Percentiles rank a stretch among this genome's conserved stretches.
Evolutionary conservation across 306 rosid species (phyloP).

Genomic region (Urtica urens): DNA sequence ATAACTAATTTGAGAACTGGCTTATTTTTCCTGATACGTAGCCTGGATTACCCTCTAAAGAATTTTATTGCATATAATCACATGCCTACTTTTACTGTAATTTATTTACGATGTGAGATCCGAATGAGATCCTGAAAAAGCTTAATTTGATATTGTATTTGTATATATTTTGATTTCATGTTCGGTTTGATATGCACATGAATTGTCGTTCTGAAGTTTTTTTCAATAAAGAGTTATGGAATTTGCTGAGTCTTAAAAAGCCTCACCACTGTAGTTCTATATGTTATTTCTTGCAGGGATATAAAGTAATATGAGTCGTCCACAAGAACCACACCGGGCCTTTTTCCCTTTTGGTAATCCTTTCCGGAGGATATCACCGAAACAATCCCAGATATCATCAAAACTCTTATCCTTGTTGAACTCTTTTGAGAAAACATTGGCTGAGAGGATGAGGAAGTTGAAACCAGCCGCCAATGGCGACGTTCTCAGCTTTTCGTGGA

Average conservation of each 20-base stretch:
- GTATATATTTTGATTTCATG: no score
- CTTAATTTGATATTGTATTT: no score
- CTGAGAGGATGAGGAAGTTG: constrained; percentile 49
- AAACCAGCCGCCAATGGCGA: constrained; percentile 47
- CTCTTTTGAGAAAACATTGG: constrained; percentile 54
- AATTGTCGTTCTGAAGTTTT: no score
- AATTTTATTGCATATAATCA: not conserved
- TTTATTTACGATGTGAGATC: no score
- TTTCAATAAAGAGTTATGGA: no score
- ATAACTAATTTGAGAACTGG: not conserved
- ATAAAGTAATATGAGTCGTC: constrained; percentile 39
- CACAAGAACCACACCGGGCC: constrained; percentile 55
- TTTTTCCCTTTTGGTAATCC: constrained; percentile 79
- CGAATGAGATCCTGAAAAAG: no score
- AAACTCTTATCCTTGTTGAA: constrained; percentile 32
- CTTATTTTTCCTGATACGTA: not conserved
- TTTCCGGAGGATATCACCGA: constrained; percentile 45
- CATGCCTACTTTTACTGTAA: no score
- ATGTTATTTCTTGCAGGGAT: constrained; percentile 20
- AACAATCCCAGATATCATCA: constrained; percentile 50
- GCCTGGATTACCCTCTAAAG: not conserved
- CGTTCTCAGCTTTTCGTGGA: constrained; percentile 71
- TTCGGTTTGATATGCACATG: no score
- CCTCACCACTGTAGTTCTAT: no score
- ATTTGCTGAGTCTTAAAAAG: no score